phyloP scores from a whole-genome alignment of 306 rosid genomes.

The Rubus idaeus region DNA sequence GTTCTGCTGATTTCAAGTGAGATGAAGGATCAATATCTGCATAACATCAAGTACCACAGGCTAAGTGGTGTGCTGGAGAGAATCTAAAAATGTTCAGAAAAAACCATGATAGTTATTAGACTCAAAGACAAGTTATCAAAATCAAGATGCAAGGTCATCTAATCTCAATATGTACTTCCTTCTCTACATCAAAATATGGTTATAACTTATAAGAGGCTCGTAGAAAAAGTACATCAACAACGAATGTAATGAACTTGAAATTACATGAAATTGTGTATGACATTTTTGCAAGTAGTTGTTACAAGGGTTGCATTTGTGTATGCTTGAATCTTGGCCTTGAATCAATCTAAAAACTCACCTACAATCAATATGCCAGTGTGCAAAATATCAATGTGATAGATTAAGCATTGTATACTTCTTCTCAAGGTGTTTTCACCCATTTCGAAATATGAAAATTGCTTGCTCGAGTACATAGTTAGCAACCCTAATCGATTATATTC shows the following conservation, averaged over 20 bases:
- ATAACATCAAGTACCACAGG: constrained; percentile 4
- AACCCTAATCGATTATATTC: background rate
- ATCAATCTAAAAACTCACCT: background rate
- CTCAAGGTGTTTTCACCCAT: background rate
- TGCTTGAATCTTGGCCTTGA: background rate
- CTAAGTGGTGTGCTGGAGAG: background rate
- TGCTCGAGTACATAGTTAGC: background rate
- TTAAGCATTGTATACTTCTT: background rate
- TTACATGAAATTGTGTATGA: background rate
- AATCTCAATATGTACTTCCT: background rate
- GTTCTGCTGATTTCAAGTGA: constrained; percentile 7
- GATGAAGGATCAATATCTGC: constrained; percentile 11
- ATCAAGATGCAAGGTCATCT: background rate
- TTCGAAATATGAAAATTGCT: background rate
- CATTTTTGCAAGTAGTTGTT: background rate
- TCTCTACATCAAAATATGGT: background rate
- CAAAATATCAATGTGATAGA: background rate
- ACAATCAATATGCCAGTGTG: background rate
- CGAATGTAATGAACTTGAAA: background rate
- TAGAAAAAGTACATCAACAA: background rate
- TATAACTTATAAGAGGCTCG: background rate
- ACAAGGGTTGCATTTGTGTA: background rate
- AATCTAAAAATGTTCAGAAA: background rate
- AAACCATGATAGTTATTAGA: background rate
- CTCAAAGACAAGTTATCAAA: background rate